phyloP scores from a whole-genome alignment of 257 asterid species.

The Forsythia viridissima region DNA sequence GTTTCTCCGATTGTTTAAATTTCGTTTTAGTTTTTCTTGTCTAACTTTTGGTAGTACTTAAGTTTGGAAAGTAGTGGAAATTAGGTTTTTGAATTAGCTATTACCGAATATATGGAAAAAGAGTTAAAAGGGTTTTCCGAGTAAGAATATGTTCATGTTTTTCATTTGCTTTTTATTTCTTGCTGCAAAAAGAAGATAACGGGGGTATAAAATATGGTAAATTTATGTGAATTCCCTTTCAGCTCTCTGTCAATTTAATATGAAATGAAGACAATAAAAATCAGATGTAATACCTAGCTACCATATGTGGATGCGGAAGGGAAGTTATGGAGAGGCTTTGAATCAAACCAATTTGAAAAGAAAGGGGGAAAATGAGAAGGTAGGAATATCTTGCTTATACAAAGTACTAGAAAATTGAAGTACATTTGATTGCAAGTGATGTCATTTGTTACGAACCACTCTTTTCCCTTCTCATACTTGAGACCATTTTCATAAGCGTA shows the following conservation, averaged over 20 bases:
- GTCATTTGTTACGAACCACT: not conserved
- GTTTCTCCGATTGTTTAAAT: not conserved
- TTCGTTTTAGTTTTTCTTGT: constrained; percentile 1
- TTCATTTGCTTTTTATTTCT: not conserved
- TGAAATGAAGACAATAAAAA: not conserved
- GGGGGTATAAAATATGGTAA: not conserved
- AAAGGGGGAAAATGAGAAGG: not conserved
- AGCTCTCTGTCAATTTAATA: not conserved
- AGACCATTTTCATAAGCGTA: not conserved
- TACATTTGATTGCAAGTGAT: not conserved
- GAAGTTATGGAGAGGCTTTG: not conserved
- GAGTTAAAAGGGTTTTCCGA: not conserved
- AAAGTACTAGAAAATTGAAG: constrained; percentile 4
- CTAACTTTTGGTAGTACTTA: not conserved
- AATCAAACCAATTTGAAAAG: not conserved
- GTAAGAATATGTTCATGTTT: not conserved
- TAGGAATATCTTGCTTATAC: not conserved
- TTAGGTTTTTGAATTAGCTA: not conserved
- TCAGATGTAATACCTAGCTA: constrained; percentile 1
- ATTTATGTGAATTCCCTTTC: constrained; percentile 17
- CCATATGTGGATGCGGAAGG: not conserved
- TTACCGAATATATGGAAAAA: not conserved
- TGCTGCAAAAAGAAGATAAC: not conserved
- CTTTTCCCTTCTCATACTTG: too few relatives aligned
- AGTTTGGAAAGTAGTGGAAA: not conserved